Evolutionary conservation across 2,329 filamentous ascomycete genomes (phyloP), one percentile per base, ranked within the genome.

Genomic region (Penicillium capsulatum): DNA sequence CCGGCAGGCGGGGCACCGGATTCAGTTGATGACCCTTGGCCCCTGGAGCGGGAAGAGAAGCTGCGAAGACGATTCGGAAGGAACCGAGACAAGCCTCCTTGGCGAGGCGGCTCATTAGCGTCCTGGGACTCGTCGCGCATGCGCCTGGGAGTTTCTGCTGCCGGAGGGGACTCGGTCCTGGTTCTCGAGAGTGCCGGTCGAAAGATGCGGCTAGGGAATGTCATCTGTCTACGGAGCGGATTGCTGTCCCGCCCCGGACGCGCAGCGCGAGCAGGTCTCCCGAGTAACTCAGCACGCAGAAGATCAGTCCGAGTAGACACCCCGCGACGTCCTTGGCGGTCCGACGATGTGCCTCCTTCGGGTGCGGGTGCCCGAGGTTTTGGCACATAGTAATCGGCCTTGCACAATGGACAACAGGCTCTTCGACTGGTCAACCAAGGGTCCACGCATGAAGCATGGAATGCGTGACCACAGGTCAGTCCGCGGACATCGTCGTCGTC

Each of bases 361-460:
- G 51, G 42, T 36, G 68, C 73, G 45, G 81, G 79, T 3, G 85
- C 74, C 11, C 88, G 84, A 35, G 89, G 87, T 68, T 97, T 97
- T 0, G 92, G 91, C 2, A 88, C 83, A 64, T 94, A 97, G 65
- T 97, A 98, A 61, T 98, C 92, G 28, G 91, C 87, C 70, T 98
- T 98, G 74, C 92, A 98, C 5, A 98, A 81, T 4, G 92, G 92
- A 63, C 92, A 98, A 71, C 91, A 97, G 17, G 92, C 92, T 51
- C 91, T 83, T 48, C 92, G 81, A 59, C 86, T 90, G 7, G 92
- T 98, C 48, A 98, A 71, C 92, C 92, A 98, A 8, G 92, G 92
- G 55, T 98, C 92, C 34, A 98, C 80, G 61, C 92, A 98, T 27
- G 84, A 86, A 35, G 89, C 90, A 63, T 98, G 92, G 77, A 97